These are phyloP conservation scores for Fusarium protoensiforme DNA, from an alignment of 2,329 filamentous ascomycete species.

Conservation along the genomic window DNA sequence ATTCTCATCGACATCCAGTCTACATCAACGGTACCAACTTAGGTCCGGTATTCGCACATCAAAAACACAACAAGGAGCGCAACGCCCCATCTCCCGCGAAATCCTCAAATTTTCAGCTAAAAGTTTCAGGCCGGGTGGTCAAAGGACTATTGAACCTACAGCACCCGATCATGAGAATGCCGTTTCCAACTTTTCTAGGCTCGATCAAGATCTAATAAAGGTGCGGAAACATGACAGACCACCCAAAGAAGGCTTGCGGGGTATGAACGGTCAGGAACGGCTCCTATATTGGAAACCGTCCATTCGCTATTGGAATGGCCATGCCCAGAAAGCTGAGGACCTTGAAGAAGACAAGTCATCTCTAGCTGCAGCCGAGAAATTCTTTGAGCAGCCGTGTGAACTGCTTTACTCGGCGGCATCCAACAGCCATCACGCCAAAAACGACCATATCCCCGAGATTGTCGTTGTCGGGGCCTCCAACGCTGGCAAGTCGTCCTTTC, in stretches of 20 bases:
- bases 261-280: conserved; percentile 36
- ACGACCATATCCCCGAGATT: conserved; percentile 68
- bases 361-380: conserved; percentile 44
- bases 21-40: conserved; percentile 19
- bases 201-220: background rate
- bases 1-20: background rate
- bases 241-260: conserved; percentile 5
- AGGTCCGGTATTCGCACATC: conserved; percentile 2
- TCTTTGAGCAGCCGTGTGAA: conserved; percentile 45
- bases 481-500: conserved; percentile 88
- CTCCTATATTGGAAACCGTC: conserved; percentile 34
- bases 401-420: conserved; percentile 63
- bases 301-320: conserved; percentile 29
- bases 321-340: conserved; percentile 18
- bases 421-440: conserved; percentile 61
- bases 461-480: conserved; percentile 89
- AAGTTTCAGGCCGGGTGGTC: background rate
- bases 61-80: background rate
- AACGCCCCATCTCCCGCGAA: background rate
- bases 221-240: conserved; percentile 6
- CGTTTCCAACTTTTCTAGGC: background rate
- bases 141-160: background rate
- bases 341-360: conserved; percentile 38
- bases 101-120: background rate
- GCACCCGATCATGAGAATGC: background rate